Evolutionary conservation across 345 rosid genomes (phyloP), one percentile per base, ranked within the genome.

Genomic region (Microcos paniculata): DNA sequence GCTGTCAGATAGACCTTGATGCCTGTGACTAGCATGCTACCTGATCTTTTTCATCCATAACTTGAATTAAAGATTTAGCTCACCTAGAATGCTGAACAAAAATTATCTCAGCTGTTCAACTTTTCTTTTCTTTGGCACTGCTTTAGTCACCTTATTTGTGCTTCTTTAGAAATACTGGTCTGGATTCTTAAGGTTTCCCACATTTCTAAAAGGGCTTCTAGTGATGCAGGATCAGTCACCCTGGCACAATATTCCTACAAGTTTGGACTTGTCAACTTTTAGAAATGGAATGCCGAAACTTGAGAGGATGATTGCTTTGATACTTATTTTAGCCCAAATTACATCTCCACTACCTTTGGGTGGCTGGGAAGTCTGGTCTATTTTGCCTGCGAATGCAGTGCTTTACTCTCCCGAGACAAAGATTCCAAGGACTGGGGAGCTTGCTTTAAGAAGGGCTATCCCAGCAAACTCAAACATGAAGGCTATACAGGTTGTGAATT

Each of bases 391-490:
- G 69, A 82, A 87, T 45, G 97, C 92, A 4, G 90, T 94, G 80
- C 94, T 94, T 75, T 94, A 88, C 55, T 92, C 96, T 81, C 98
- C 96, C 0, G 93, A 90, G 79, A 94, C 97, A 16, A 92, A 92
- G 83, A 90, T 95, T 71, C 98, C 96, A 65, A 91, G 98, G 86
- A 93, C 94, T 6, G 97, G 99, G 74, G 97, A 93, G 76, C 98
- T 93, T 84, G 98, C 98, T 76, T 74, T 91, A n/a, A 87, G 97
- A 80, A 78, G 87, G 69, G 97, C 97, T 63, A 95, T 95, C 80
- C 98, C 98, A 3, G 98, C 99, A 43, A 93, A 95, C 79, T 75
- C 88, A 63, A 90, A 85, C 85, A 93, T 95, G 99, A 95, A 91
- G 84, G 70, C 92, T 52, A 86, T 91, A 71, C 93, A 95, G 96